Evolutionary conservation across 371 early-diverging fungal species (phyloP).

Genomic region (Nosema granulosis): DNA sequence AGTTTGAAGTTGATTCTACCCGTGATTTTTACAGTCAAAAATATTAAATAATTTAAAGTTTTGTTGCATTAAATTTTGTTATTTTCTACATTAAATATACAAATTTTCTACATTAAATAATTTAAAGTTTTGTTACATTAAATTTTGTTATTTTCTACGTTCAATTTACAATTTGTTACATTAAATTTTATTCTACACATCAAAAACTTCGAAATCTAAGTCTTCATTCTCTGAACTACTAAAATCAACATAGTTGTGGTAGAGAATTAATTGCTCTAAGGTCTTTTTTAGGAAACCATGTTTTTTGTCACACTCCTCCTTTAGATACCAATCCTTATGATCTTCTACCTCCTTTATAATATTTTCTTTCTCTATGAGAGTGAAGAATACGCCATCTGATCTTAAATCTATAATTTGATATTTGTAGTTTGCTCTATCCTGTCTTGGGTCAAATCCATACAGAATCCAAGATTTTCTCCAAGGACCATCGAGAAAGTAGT

Average conservation of each 20-base stretch:
- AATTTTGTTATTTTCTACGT: background rate
- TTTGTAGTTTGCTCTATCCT: constrained; percentile 53
- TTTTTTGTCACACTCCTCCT: constrained; percentile 35
- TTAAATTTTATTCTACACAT: too few species aligned
- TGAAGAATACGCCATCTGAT: constrained; percentile 41
- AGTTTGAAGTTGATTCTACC: constrained; percentile 52
- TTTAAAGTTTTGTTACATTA: constrained; percentile 20
- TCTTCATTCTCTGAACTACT: constrained; percentile 26
- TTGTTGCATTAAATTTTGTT: background rate
- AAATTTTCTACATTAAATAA: background rate
- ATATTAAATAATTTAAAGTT: constrained; percentile 54
- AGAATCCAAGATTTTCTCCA: constrained; percentile 64
- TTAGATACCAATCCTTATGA: constrained; percentile 52
- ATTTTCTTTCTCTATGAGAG: constrained; percentile 51
- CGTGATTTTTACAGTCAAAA: constrained; percentile 55
- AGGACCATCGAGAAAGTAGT: constrained; percentile 59
- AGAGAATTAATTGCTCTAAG: constrained; percentile 27
- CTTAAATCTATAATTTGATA: constrained; percentile 60
- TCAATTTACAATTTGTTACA: background rate
- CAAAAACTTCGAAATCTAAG: constrained; percentile 38
- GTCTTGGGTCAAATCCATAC: constrained; percentile 63
- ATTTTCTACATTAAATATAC: background rate
- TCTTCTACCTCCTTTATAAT: constrained; percentile 52
- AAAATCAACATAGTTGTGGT: constrained; percentile 20
- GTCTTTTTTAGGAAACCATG: constrained; percentile 61